These are phyloP conservation scores for Babesia bovis DNA, from an alignment of 169 alveolate species.

Conservation along the genomic window DNA sequence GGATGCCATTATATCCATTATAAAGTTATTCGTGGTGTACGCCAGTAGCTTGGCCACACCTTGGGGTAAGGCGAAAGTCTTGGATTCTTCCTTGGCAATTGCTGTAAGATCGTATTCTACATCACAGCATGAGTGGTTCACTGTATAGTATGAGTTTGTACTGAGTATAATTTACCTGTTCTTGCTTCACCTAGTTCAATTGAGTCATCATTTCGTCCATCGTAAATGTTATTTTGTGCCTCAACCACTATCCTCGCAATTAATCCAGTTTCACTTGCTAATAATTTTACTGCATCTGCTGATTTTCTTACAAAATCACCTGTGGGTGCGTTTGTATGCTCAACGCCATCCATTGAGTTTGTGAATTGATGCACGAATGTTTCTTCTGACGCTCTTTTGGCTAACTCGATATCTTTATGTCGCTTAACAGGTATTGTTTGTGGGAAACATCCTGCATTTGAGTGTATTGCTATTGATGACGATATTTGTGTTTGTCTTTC, in stretches of 20 bases:
- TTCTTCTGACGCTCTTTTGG: constrained; percentile 45
- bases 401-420: constrained; percentile 23
- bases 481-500: not conserved
- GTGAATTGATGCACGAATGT: constrained; percentile 28
- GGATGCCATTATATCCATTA: constrained; percentile 10
- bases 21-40: constrained; percentile 26
- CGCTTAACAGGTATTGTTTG: constrained; percentile 11
- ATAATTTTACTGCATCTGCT: not conserved
- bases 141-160: not conserved
- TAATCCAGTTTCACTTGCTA: constrained; percentile 28
- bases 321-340: not conserved
- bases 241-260: constrained; percentile 24
- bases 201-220: not conserved
- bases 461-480: constrained; percentile 39
- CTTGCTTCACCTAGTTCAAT: not conserved
- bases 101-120: constrained; percentile 25
- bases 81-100: constrained; percentile 12
- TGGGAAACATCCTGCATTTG: constrained; percentile 45
- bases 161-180: not conserved
- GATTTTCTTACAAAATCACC: constrained; percentile 10
- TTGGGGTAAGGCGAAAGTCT: constrained; percentile 23
- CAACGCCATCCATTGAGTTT: not conserved
- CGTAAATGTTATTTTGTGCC: not conserved
- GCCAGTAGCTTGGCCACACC: constrained; percentile 15
- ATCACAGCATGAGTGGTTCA: constrained; percentile 34